These are phyloP conservation scores for Helicostylum pulchrum DNA, from an alignment of 192 early-diverging fungal species.

Conservation along the genomic window DNA sequence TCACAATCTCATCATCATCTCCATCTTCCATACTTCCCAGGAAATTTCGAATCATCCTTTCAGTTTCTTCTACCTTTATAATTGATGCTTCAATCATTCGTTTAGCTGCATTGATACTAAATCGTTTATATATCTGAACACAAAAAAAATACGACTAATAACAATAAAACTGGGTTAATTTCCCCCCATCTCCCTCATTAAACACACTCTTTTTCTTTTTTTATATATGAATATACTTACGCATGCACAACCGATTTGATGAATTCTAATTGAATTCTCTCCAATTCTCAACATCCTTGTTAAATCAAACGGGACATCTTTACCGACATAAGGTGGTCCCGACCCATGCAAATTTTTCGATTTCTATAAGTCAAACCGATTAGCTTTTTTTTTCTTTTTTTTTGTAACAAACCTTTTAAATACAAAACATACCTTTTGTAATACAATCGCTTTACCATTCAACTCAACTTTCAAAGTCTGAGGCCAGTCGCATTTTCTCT, in stretches of 20 bases:
- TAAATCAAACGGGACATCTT: conserved; percentile 17
- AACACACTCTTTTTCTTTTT: not conserved
- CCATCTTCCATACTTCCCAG: not conserved
- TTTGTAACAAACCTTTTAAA: too few relatives aligned
- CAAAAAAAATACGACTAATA: conserved; percentile 5
- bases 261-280: not conserved
- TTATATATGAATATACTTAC: conserved; percentile 1
- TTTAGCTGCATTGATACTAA: not conserved
- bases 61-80: not conserved
- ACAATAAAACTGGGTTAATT: not conserved
- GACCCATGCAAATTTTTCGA: not conserved
- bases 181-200: not conserved
- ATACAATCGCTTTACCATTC: not conserved
- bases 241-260: conserved; percentile 11
- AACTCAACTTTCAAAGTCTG: not conserved
- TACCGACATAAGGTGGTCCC: not conserved
- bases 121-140: not conserved
- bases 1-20: conserved; percentile 20
- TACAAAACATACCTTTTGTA: conserved; percentile 7
- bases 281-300: not conserved
- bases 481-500: conserved; percentile 20
- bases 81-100: too few relatives aligned
- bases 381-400: too few relatives aligned
- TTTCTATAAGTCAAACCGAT: not conserved
- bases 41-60: not conserved